These are phyloP conservation scores for Colletotrichum musicola DNA, from an alignment of 2,329 filamentous ascomycete genomes.

Conservation along the genomic window DNA sequence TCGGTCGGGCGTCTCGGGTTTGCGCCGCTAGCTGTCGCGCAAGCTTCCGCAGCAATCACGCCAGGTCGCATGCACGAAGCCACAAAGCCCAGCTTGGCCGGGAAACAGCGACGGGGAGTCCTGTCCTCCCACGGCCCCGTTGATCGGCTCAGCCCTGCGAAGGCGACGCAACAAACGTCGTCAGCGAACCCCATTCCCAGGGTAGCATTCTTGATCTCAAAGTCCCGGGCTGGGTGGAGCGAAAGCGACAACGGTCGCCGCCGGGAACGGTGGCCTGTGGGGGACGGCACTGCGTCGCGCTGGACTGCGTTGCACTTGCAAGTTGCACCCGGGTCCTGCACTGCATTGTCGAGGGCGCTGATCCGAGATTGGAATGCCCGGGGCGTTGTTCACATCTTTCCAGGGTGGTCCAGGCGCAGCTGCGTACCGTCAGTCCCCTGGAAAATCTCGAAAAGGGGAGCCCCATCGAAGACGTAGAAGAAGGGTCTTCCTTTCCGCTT, in stretches of 20 bases:
- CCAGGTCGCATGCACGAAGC: background rate
- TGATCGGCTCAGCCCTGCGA: constrained; percentile 31
- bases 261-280: background rate
- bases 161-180: constrained; percentile 30
- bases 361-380: constrained; percentile 6
- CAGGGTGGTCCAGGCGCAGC: background rate
- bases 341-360: background rate
- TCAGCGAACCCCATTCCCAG: constrained; percentile 21
- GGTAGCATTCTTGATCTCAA: constrained; percentile 8
- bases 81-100: background rate
- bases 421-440: constrained; percentile 1
- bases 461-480: background rate
- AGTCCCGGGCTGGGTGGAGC: constrained; percentile 24
- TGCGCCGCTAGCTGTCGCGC: background rate
- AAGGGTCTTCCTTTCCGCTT: constrained; percentile 20
- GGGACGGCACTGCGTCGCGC: background rate
- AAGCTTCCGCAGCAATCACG: background rate
- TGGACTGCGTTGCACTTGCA: background rate
- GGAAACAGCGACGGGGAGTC: background rate
- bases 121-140: background rate
- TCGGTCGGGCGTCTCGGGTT: constrained; percentile 12
- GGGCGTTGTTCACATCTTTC: background rate
- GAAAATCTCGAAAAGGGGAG: background rate
- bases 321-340: background rate
- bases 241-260: background rate